These are phyloP conservation scores for Hypoxylon trugodes DNA, from an alignment of 495 filamentous ascomycete species.

Conservation along the genomic window DNA sequence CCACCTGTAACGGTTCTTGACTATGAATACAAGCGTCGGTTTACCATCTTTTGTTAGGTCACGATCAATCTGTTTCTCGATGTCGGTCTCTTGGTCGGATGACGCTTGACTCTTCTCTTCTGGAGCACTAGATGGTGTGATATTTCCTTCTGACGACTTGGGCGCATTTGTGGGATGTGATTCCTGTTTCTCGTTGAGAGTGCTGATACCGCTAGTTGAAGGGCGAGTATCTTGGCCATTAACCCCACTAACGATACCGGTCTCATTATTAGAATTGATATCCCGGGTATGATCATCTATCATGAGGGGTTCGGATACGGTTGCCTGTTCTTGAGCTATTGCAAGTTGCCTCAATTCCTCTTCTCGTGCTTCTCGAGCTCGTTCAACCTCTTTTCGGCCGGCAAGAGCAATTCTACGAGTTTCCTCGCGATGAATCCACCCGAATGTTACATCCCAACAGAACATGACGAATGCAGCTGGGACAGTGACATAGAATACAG, in stretches of 20 bases:
- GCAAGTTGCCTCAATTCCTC: slow-evolving; percentile 13
- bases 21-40: slow-evolving; percentile 55
- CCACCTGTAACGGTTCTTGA: slow-evolving; percentile 58
- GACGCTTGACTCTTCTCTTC: slow-evolving; percentile 32
- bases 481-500: slow-evolving; percentile 68
- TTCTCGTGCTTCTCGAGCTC: slow-evolving; percentile 48
- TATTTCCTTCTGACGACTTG: background rate
- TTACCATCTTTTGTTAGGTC: slow-evolving; percentile 1
- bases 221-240: background rate
- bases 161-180: background rate
- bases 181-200: slow-evolving; percentile 33
- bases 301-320: background rate
- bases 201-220: slow-evolving; percentile 24
- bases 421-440: slow-evolving; percentile 65
- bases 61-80: slow-evolving; percentile 23
- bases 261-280: background rate
- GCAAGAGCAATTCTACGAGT: slow-evolving; percentile 66
- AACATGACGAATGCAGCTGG: slow-evolving; percentile 71
- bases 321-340: background rate
- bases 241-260: background rate
- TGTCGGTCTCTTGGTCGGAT: slow-evolving; percentile 24
- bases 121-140: slow-evolving; percentile 15
- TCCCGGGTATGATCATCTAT: background rate
- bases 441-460: slow-evolving; percentile 65
- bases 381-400: slow-evolving; percentile 61